Conservation (phyloP, 169 alveolate species). For the Eimeria sp. region DNA sequence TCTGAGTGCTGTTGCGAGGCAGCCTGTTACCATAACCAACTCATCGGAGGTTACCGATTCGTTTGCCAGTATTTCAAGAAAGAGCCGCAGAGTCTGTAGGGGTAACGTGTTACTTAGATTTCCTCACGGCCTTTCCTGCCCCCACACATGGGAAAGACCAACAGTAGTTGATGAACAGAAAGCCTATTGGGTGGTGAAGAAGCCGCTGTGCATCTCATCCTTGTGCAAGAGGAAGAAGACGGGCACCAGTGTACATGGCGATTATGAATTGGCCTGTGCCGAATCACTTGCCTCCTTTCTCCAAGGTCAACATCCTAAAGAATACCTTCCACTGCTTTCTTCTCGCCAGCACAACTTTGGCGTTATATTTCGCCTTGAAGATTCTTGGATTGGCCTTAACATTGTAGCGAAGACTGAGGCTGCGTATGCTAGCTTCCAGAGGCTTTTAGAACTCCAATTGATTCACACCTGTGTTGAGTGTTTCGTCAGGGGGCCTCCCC, state of each 20-base stretch:
- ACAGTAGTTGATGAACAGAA: conserved; percentile 20
- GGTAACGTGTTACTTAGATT: not conserved
- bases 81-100: not conserved
- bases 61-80: not conserved
- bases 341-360: conserved; percentile 70
- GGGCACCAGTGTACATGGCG: not conserved
- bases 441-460: conserved; percentile 57
- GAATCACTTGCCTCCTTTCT: conserved; percentile 34
- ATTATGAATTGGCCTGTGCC: not conserved
- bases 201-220: not conserved
- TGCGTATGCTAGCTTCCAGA: conserved; percentile 37
- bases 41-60: not conserved
- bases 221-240: not conserved
- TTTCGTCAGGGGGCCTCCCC: conserved; percentile 69
- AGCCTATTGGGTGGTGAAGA: conserved; percentile 50
- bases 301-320: not conserved
- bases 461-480: conserved; percentile 44
- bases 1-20: not conserved
- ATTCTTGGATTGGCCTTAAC: conserved; percentile 43
- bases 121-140: not conserved
- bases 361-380: conserved; percentile 43
- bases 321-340: conserved; percentile 41
- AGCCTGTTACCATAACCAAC: not conserved
- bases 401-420: conserved; percentile 46
- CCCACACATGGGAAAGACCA: not conserved